Conservation (phyloP, 2,329 filamentous ascomycete species). For the Alternaria atra region DNA sequence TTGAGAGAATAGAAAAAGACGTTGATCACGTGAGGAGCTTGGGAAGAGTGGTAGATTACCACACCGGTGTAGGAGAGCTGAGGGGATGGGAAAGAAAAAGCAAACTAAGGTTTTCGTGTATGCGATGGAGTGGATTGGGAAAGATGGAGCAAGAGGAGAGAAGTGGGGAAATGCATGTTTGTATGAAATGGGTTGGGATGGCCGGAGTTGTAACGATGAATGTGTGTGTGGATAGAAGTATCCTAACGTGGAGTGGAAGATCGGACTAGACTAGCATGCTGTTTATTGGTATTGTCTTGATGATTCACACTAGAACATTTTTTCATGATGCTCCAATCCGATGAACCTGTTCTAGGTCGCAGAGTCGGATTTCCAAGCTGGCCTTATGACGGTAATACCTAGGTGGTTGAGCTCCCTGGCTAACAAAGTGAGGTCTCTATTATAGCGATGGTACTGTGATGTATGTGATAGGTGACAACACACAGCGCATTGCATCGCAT, state of each 20-base stretch:
- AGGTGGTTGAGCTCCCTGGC: background rate
- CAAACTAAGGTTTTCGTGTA: background rate
- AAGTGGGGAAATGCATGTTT: background rate
- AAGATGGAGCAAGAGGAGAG: background rate
- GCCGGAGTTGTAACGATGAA: background rate
- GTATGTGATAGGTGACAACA: background rate
- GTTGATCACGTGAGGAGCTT: background rate
- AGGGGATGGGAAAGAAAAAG: background rate
- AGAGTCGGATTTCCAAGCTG: background rate
- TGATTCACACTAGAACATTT: background rate
- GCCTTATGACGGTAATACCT: background rate
- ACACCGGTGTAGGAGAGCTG: background rate
- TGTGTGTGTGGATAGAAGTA: background rate
- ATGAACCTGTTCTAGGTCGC: background rate
- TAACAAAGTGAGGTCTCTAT: background rate
- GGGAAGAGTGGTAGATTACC: background rate
- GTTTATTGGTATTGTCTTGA: background rate
- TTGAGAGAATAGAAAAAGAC: background rate
- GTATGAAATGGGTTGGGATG: background rate
- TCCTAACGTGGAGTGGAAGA: background rate
- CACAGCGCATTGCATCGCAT: background rate
- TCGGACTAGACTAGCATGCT: background rate
- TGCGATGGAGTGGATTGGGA: background rate
- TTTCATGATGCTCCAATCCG: background rate
- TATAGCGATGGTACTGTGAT: background rate